Percentiles rank a stretch among this genome's conserved stretches.
These are phyloP conservation scores for Ceratobasidium sp. DNA, from an alignment of 1,284 basidiomycete species.

Conservation along the genomic window DNA sequence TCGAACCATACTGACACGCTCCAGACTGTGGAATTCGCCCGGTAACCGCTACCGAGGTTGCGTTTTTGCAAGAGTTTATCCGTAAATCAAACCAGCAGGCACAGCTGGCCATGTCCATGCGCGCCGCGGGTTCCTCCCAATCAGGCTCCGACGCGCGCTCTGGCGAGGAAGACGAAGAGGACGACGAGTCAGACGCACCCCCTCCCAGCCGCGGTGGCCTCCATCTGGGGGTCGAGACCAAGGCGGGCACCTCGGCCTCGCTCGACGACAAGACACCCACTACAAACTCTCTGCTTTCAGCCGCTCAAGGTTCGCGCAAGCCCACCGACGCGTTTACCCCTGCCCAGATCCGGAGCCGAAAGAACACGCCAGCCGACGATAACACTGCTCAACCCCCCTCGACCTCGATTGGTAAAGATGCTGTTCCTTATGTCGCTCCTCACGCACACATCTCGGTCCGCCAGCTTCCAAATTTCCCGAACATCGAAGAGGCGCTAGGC, in stretches of 20 bases:
- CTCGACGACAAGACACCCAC: slow-evolving; percentile 85
- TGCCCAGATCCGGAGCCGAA: slow-evolving; percentile 63
- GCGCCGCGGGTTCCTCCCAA: slow-evolving; percentile 58
- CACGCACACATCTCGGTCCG: slow-evolving; percentile 66
- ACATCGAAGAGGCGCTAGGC: slow-evolving; percentile 85
- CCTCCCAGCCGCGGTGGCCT: slow-evolving; percentile 32
- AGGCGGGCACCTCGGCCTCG: slow-evolving; percentile 27
- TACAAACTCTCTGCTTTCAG: slow-evolving; percentile 76
- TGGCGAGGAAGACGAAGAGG: slow-evolving; percentile 85
- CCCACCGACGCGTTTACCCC: slow-evolving; percentile 65
- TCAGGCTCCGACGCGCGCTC: slow-evolving; percentile 62
- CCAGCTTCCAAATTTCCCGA: slow-evolving; percentile 81
- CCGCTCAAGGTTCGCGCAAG: slow-evolving; percentile 70
- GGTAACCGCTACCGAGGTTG: slow-evolving; percentile 86
- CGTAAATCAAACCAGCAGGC: slow-evolving; percentile 77
- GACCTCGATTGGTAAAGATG: slow-evolving; percentile 36
- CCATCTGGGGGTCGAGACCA: slow-evolving; percentile 36
- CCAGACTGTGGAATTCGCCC: slow-evolving; percentile 91
- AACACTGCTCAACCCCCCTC: slow-evolving; percentile 31
- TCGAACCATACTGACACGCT: slow-evolving; percentile 53
- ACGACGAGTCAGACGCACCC: slow-evolving; percentile 54
- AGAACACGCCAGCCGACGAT: slow-evolving; percentile 18
- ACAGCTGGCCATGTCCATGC: slow-evolving; percentile 42
- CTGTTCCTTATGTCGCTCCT: slow-evolving; percentile 30
- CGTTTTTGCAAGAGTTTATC: slow-evolving; percentile 90